Percentiles rank a stretch among this genome's conserved stretches.
phyloP scores from a whole-genome alignment of 2,329 filamentous ascomycete genomes.

The Aspergillus bombycis region DNA sequence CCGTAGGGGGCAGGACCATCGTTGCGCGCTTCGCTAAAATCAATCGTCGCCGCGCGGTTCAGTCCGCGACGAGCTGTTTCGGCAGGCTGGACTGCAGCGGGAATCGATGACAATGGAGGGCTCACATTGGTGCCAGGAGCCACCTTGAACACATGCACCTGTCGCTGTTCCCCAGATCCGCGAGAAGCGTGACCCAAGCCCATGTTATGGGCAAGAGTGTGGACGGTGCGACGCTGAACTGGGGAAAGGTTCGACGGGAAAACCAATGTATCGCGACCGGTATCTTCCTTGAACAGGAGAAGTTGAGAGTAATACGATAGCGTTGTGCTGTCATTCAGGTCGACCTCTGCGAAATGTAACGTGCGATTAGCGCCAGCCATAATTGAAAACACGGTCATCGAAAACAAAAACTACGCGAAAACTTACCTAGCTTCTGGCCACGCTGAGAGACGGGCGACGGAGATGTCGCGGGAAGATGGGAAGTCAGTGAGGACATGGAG shows the following conservation, averaged over 20 bases:
- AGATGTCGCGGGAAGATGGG: constrained; percentile 65
- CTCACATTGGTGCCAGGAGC: constrained; percentile 58
- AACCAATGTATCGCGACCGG: constrained; percentile 75
- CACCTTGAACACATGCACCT: constrained; percentile 80
- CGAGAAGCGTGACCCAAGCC: constrained; percentile 88
- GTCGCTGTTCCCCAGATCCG: constrained; percentile 81
- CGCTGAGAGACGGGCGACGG: constrained; percentile 68
- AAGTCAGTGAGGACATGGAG: constrained; percentile 78
- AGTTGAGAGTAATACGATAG: constrained; percentile 90
- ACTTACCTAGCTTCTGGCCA: constrained; percentile 42
- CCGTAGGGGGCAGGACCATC: constrained; percentile 73
- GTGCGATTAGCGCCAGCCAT: constrained; percentile 18
- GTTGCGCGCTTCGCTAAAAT: constrained; percentile 83
- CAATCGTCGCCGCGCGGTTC: constrained; percentile 94
- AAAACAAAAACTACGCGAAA: not conserved
- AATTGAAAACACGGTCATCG: not conserved
- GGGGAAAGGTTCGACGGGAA: constrained; percentile 82
- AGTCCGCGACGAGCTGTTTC: constrained; percentile 82
- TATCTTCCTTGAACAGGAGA: constrained; percentile 82
- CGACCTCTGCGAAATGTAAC: constrained; percentile 62
- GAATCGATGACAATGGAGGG: constrained; percentile 65
- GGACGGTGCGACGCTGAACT: constrained; percentile 83
- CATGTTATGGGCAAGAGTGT: constrained; percentile 95
- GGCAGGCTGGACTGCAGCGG: constrained; percentile 64
- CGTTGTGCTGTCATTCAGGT: constrained; percentile 87